A percentile compares a stretch with the other conserved stretches of the same genome.
Evolutionary conservation across 495 filamentous ascomycete genomes (phyloP).

Genomic region (Tuber magnatum): DNA sequence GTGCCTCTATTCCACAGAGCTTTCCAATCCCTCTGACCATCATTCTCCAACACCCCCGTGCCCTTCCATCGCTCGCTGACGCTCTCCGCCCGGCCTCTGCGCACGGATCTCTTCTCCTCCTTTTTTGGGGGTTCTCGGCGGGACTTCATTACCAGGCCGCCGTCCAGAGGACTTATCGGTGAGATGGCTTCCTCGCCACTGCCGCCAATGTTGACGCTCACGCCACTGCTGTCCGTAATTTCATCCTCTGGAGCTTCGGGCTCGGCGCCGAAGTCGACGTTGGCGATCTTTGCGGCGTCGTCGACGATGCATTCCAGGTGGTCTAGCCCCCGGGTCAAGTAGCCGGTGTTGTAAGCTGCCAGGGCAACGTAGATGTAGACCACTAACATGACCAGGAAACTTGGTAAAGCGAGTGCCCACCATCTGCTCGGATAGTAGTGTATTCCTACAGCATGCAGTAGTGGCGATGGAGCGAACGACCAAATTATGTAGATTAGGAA

Average conservation of each 20-base stretch:
- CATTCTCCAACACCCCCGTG: conserved; percentile 30
- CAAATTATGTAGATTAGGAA: conserved; percentile 90
- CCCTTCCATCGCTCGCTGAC: conserved; percentile 39
- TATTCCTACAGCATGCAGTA: conserved; percentile 86
- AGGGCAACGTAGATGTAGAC: conserved; percentile 93
- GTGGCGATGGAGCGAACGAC: conserved; percentile 85
- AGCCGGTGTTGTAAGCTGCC: conserved; percentile 81
- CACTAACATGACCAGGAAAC: conserved; percentile 78
- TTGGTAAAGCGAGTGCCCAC: conserved; percentile 90
- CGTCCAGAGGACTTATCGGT: conserved; percentile 26
- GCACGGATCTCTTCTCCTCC: conserved; percentile 15
- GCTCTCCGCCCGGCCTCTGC: conserved; percentile 28
- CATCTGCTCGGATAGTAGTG: conserved; percentile 95
- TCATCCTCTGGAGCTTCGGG: conserved; percentile 45
- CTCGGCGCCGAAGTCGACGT: conserved; percentile 64
- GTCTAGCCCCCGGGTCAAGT: conserved; percentile 71
- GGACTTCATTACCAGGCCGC: conserved; percentile 5
- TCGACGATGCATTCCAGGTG: conserved; percentile 89
- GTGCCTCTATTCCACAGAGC: conserved; percentile 83
- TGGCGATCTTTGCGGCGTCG: conserved; percentile 75
- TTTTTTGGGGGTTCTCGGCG: conserved; percentile 18
- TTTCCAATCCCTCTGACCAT: conserved; percentile 59
- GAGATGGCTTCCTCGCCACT: conserved; percentile 18
- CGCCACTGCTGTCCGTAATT: conserved; percentile 47
- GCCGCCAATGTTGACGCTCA: conserved; percentile 48